Base-by-base conservation (phyloP, 805 yeast species). In the Starmerella gropengiesseri region DNA sequence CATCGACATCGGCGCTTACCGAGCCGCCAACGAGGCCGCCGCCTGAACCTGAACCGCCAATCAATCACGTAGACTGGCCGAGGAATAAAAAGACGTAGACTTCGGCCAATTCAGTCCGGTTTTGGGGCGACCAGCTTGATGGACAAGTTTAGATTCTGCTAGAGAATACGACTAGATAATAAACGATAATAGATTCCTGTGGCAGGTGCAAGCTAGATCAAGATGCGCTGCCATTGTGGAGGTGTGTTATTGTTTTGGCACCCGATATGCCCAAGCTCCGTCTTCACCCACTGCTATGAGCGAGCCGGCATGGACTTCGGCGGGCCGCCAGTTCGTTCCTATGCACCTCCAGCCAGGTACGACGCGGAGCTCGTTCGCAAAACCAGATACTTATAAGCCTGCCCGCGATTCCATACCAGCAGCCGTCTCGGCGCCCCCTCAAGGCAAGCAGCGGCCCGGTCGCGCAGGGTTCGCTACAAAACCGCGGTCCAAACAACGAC, bases 301-400 rank as follows among this genome's bases (percentile, higher is more conserved):
- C 37, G 43, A 41, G 31, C 53, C 51, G 18, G 41, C 43, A 22
- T 49, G 53, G 53, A 36, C 49, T 27, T 37, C 54, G 21, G 23
- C 52, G 19, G 45, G 37, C 21, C 49, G 54, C 23, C 45, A 44
- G 34, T 46, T 45, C 29, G 55, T 52, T 41, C 56, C 56, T 12
- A 27, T 38, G 37, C 55, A 53, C 27, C 42, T 53, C n/a, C 43
- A 40, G 29, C 44, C 48, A 11, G 55, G 52, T 11, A 44, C 46
- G 22, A 33, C 51, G 25, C 45, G 51, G 25, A 47, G 52, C 41
- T 49, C 54, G 31, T 52, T 52, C 28, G 55, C 52, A 11, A 38
- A 46, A n/a, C 52, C 55, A 5, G 47, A 43, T 31, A 28, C 19
- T 7, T 40, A 43, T 14, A 38, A 38, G 29, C 38, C 29, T 20